Evolutionary conservation across 305 asterid species (phyloP).

Genomic region (Solanum aculeatissimum): DNA sequence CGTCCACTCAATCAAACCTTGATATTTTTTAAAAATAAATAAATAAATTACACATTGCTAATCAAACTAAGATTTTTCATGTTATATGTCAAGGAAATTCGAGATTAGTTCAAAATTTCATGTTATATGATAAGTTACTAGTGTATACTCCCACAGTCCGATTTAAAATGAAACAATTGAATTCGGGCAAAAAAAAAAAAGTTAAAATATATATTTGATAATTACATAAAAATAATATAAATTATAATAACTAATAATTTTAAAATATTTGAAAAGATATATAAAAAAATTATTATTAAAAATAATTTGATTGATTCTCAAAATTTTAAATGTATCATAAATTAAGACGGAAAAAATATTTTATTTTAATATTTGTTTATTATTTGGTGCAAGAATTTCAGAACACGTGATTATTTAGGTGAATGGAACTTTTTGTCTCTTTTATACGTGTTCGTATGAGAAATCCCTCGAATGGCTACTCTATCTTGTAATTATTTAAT

Average conservation of each 20-base stretch:
- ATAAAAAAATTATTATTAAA: too few species aligned
- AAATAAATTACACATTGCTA: neutral
- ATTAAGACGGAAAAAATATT: too few species aligned
- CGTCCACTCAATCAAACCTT: neutral
- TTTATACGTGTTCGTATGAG: neutral
- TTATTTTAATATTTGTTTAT: neutral
- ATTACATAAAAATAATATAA: neutral
- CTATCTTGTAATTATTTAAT: neutral
- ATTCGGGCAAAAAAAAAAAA: neutral
- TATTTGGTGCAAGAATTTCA: neutral
- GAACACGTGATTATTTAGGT: conserved; percentile 26
- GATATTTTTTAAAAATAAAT: neutral
- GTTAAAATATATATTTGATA: neutral
- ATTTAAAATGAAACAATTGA: neutral
- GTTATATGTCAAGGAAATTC: neutral
- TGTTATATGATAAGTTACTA: neutral
- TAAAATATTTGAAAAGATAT: too few species aligned
- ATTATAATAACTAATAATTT: neutral
- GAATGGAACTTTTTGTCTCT: neutral
- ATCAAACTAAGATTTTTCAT: neutral
- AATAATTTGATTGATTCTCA: neutral
- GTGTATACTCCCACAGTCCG: neutral
- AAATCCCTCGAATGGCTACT: conserved; percentile 1
- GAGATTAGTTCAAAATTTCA: neutral
- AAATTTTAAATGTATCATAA: too few species aligned